phyloP scores from a whole-genome alignment of 371 early-diverging fungal genomes.

The Mortierella sp. region DNA sequence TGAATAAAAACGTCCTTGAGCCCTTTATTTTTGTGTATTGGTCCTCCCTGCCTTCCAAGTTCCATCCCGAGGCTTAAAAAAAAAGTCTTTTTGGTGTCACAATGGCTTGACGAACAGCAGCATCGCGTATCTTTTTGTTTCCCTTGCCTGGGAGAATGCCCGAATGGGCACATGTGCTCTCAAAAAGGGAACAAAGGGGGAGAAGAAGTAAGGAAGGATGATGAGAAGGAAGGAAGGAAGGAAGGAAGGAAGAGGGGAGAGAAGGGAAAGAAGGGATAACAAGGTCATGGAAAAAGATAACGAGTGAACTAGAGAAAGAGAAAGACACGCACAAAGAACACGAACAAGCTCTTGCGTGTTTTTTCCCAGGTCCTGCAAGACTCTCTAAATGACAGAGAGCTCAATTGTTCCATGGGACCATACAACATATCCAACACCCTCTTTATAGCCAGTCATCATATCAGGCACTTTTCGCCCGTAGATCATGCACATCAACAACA shows the following conservation, averaged over 20 bases:
- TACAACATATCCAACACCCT: background rate
- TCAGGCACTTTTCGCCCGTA: background rate
- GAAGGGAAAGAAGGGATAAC: background rate
- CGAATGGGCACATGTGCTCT: background rate
- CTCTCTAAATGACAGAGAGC: too few relatives aligned
- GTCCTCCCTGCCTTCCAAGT: background rate
- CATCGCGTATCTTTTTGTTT: background rate
- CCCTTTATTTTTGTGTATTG: background rate
- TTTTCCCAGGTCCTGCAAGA: too few relatives aligned
- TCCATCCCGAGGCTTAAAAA: background rate
- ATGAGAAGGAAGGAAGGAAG: background rate
- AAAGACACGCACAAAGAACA: background rate
- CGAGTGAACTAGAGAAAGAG: background rate
- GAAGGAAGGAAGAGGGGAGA: background rate
- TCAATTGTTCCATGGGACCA: background rate
- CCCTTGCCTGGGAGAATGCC: background rate
- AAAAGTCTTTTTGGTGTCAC: conserved; percentile 1
- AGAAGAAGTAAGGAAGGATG: background rate
- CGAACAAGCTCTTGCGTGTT: too few relatives aligned
- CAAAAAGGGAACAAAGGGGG: background rate
- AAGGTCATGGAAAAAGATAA: background rate
- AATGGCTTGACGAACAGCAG: background rate
- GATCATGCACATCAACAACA: background rate
- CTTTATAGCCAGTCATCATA: background rate
- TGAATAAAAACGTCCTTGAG: background rate